These are phyloP conservation scores for Gamsiella multidivaricata DNA, from an alignment of 192 early-diverging fungal species.

Conservation along the genomic window DNA sequence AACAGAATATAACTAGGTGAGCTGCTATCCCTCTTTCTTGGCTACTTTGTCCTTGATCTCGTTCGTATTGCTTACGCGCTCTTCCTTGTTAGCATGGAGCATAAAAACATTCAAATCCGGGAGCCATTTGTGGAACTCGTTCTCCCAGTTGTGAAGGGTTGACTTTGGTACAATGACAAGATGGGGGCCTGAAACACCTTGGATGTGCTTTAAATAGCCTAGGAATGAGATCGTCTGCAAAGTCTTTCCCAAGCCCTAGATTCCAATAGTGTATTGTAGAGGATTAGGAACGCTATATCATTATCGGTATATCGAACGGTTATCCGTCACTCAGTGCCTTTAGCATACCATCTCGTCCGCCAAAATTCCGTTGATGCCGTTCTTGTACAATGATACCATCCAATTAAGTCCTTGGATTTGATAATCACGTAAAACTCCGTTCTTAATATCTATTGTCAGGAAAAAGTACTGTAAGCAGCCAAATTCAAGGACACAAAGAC, in stretches of 20 bases:
- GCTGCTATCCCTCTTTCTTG: background rate
- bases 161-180: constrained; percentile 97
- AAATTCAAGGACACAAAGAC: background rate
- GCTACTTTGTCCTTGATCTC: background rate
- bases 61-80: constrained; percentile 72
- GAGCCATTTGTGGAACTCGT: constrained; percentile 92
- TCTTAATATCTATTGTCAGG: constrained; percentile 75
- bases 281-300: background rate
- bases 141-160: constrained; percentile 96
- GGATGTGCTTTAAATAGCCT: constrained; percentile 90
- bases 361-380: constrained; percentile 98
- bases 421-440: constrained; percentile 95
- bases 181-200: constrained; percentile 85
- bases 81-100: constrained; percentile 90
- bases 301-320: too few species aligned
- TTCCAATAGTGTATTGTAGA: background rate
- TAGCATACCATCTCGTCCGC: constrained; percentile 98
- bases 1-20: background rate
- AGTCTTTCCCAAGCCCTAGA: constrained; percentile 93
- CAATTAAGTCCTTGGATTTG: constrained; percentile 98
- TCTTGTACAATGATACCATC: constrained; percentile 96
- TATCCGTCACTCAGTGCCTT: too few species aligned
- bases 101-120: constrained; percentile 89
- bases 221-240: constrained; percentile 97
- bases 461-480: background rate